phyloP scores from a whole-genome alignment of 2,329 filamentous ascomycete species.

The Cadophora sp. region DNA sequence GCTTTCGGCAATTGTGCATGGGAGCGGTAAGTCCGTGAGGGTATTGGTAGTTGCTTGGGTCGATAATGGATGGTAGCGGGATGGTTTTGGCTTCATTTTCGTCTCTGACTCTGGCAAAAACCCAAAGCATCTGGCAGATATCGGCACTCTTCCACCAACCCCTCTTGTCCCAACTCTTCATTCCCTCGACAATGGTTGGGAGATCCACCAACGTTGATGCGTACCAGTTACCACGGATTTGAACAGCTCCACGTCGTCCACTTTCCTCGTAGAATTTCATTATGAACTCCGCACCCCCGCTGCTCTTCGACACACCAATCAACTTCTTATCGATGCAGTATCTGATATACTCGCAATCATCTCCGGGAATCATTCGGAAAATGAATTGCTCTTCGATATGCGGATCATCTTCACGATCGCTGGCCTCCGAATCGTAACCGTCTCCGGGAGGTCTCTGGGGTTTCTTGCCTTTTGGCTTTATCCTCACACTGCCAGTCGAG shows the following conservation, averaged over 20 bases:
- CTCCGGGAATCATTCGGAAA: slow-evolving; percentile 84
- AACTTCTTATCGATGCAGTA: slow-evolving; percentile 77
- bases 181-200: slow-evolving; percentile 72
- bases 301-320: slow-evolving; percentile 68
- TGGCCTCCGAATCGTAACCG: slow-evolving; percentile 95
- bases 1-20: slow-evolving; percentile 63
- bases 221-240: slow-evolving; percentile 65
- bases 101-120: slow-evolving; percentile 63
- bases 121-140: slow-evolving; percentile 76
- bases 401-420: slow-evolving; percentile 86
- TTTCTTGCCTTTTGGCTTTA: slow-evolving; percentile 71
- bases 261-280: slow-evolving; percentile 79
- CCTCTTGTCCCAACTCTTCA: slow-evolving; percentile 78
- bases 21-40: slow-evolving; percentile 66
- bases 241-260: slow-evolving; percentile 65
- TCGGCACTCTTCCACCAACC: slow-evolving; percentile 77
- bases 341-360: slow-evolving; percentile 84
- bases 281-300: slow-evolving; percentile 77
- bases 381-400: slow-evolving; percentile 90
- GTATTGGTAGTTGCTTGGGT: slow-evolving; percentile 43
- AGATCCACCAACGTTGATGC: slow-evolving; percentile 72
- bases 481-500: slow-evolving; percentile 50
- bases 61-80: slow-evolving; percentile 40
- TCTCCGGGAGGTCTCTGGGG: slow-evolving; percentile 78
- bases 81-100: slow-evolving; percentile 55